Evolutionary conservation across 768 basidiomycete species (phyloP).

Genomic region (Naganishia antarctica): DNA sequence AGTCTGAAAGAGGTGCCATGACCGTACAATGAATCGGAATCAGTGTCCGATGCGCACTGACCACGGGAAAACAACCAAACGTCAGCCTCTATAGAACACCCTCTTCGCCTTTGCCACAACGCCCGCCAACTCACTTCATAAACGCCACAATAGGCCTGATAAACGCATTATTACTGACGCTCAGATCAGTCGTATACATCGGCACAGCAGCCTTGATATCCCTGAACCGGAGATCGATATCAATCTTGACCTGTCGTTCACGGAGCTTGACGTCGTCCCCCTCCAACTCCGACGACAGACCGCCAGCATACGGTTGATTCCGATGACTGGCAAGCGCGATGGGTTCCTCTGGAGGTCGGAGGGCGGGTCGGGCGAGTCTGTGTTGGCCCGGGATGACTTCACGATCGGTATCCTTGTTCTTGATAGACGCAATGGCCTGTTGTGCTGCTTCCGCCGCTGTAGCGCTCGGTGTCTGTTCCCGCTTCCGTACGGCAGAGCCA

Average conservation of each 20-base stretch:
- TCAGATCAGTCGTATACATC: slow-evolving; percentile 78
- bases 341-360: slow-evolving; percentile 61
- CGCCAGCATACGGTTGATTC: not conserved
- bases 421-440: slow-evolving; percentile 22
- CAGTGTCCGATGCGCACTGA: slow-evolving; percentile 86
- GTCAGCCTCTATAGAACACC: slow-evolving; percentile 15
- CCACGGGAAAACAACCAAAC: slow-evolving; percentile 32
- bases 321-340: not conserved
- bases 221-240: slow-evolving; percentile 89
- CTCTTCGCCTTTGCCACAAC: not conserved
- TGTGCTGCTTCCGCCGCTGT: slow-evolving; percentile 27
- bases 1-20: slow-evolving; percentile 73
- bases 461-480: not conserved
- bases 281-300: slow-evolving; percentile 8
- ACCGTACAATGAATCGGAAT: slow-evolving; percentile 90
- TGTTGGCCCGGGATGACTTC: slow-evolving; percentile 80
- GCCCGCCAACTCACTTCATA: slow-evolving; percentile 69
- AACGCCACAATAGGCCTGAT: slow-evolving; percentile 96
- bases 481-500: not conserved
- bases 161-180: slow-evolving; percentile 85
- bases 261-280: slow-evolving; percentile 17
- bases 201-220: slow-evolving; percentile 95
- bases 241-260: slow-evolving; percentile 55
- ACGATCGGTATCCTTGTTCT: slow-evolving; percentile 17
- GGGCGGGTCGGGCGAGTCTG: slow-evolving; percentile 76